Percentiles rank a stretch among this genome's conserved stretches.
Conservation (phyloP, 441 rosid genomes). For the Pelargonium myrrhifolium region DNA sequence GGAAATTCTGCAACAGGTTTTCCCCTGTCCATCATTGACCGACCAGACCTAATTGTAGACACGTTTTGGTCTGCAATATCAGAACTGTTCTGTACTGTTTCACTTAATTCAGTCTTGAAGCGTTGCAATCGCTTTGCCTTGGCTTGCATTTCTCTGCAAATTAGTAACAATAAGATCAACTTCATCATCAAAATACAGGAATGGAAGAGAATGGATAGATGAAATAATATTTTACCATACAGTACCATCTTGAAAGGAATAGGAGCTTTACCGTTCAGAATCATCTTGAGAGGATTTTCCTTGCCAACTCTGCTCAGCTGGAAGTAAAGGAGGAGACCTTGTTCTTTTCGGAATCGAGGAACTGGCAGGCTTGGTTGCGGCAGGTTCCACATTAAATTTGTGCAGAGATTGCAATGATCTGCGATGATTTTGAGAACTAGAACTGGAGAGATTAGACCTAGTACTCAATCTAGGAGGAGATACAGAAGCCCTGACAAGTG, state of each 20-base stretch:
- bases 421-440: constrained; percentile 37
- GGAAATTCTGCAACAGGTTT: constrained; percentile 24
- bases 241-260: constrained; percentile 1
- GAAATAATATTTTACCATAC: not conserved
- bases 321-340: constrained; percentile 54
- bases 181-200: not conserved
- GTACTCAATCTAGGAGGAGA: constrained; percentile 44
- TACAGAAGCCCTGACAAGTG: constrained; percentile 36
- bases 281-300: constrained; percentile 40
- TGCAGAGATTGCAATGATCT: constrained; percentile 29
- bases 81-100: constrained; percentile 31
- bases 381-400: constrained; percentile 24
- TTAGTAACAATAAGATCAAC: not conserved
- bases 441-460: constrained; percentile 29
- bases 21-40: constrained; percentile 32
- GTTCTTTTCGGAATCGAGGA: constrained; percentile 53
- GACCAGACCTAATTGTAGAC: constrained; percentile 33
- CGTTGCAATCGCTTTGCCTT: constrained; percentile 91
- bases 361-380: constrained; percentile 25
- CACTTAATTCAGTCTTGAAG: constrained; percentile 69
- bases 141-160: constrained; percentile 78
- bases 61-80: constrained; percentile 38
- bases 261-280: constrained; percentile 51
- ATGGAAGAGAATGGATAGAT: not conserved
- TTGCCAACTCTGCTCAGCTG: constrained; percentile 35